A percentile compares a stretch with the other conserved stretches of the same genome.
These are phyloP conservation scores for Sphaerobolus stellatus DNA, from an alignment of 1,284 basidiomycete species.

Conservation along the genomic window DNA sequence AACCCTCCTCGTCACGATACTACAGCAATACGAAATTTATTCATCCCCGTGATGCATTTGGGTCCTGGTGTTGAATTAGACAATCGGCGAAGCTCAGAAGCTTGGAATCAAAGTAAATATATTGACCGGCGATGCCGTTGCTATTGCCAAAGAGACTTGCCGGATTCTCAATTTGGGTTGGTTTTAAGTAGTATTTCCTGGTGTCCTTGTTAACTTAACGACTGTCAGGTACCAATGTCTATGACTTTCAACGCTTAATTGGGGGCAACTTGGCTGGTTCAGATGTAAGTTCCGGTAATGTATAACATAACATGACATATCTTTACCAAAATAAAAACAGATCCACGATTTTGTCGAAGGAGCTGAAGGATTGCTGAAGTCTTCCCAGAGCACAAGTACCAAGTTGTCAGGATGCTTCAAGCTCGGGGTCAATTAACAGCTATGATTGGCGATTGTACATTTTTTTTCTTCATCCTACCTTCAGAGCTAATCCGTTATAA, in stretches of 20 bases:
- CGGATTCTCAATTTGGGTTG: constrained; percentile 31
- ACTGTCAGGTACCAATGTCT: constrained; percentile 43
- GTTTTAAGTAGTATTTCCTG: background rate
- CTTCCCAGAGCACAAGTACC: constrained; percentile 54
- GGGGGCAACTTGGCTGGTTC: constrained; percentile 51
- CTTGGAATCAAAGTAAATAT: constrained; percentile 56
- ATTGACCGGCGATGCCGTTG: constrained; percentile 57
- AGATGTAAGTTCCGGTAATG: constrained; percentile 39
- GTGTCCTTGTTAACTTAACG: constrained; percentile 38
- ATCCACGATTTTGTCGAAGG: constrained; percentile 46
- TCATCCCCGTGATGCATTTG: background rate
- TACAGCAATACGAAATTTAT: constrained; percentile 24
- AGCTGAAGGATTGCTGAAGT: constrained; percentile 57
- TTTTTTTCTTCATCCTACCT: background rate
- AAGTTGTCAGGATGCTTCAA: constrained; percentile 53
- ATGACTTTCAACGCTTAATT: constrained; percentile 53
- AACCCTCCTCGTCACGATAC: constrained; percentile 55
- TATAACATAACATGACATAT: too few relatives aligned
- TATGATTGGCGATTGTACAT: constrained; percentile 41
- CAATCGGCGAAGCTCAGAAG: constrained; percentile 49
- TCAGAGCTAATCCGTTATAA: constrained; percentile 10
- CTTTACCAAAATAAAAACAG: constrained; percentile 11
- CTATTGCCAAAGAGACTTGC: constrained; percentile 56
- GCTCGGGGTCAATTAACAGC: constrained; percentile 53
- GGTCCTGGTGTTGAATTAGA: constrained; percentile 23